Evolutionary conservation across 108 stramenopile genomes (phyloP), one percentile per base, ranked within the genome.

Genomic region (Nannochloropsis granulata): DNA sequence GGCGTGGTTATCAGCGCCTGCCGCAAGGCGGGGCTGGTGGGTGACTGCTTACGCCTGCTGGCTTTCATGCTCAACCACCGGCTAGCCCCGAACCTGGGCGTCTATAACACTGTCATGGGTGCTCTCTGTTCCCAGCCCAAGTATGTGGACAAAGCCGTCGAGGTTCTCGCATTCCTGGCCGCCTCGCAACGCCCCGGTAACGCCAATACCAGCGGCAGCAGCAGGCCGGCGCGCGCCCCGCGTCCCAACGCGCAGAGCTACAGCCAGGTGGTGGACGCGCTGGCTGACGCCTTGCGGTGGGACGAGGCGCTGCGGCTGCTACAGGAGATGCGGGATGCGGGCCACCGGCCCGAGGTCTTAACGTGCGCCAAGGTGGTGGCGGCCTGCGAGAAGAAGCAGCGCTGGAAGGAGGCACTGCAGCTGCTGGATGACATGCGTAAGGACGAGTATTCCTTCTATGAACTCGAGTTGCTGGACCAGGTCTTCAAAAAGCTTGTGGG

Each of bases 321-420:
- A 86, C 91, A 94, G 45, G 92, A 92, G 80, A 94, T 94, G 94
- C 94, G 94, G 85, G 81, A 92, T 12, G 92, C 92, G 79, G 94
- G 94, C 45, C 92, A 94, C 13, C 83, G 89, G 13, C 95, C 96
- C 21, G 94, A 93, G 12, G 96, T 95, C 21, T 93, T 96, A 3
- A 96, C 94, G 8, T 96, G 94, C 89, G 94, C 94, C n/a, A 94
- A 94, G 23, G 89, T 95, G 46, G 95, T 96, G 82, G 92, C 91
- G 71, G 95, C 94, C 12, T 94, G 94, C 71, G 96, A 95, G 81
- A 94, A 93, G 82, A 92, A 93, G 19, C 92, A 93, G 46, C 94
- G 94, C 84, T 96, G 96, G 96, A 95, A 93, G 85, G 90, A 95
- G 23, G 96, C 95, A 8, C 90, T 96, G 43, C 87, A 92, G 56